These are phyloP conservation scores for Camillea tinctor DNA, from an alignment of 2,329 filamentous ascomycete species.

Conservation along the genomic window DNA sequence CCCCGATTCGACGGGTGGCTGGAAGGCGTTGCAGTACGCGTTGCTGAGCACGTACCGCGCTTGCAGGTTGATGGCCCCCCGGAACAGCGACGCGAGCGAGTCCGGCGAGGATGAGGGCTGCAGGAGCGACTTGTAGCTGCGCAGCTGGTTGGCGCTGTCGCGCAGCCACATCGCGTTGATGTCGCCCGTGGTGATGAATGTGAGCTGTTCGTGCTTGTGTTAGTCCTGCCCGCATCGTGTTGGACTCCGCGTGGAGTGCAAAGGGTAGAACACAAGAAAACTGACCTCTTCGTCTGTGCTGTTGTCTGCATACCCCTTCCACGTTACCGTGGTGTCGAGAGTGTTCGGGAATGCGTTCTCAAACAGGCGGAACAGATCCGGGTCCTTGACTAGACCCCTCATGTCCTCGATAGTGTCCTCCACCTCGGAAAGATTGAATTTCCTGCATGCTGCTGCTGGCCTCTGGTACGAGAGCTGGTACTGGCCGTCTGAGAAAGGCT, in stretches of 20 bases:
- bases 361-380: conserved; percentile 70
- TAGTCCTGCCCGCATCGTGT: background rate
- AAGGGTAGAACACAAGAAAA: conserved; percentile 42
- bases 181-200: conserved; percentile 81
- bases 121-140: conserved; percentile 68
- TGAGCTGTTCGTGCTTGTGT: conserved; percentile 55
- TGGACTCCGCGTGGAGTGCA: background rate
- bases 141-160: conserved; percentile 80
- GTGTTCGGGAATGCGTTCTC: conserved; percentile 74
- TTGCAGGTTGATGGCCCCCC: conserved; percentile 76
- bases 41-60: conserved; percentile 65
- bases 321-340: conserved; percentile 69
- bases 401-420: conserved; percentile 74
- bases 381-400: conserved; percentile 68
- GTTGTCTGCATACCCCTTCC: conserved; percentile 60
- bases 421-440: conserved; percentile 73
- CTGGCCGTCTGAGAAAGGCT: conserved; percentile 73
- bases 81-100: conserved; percentile 66
- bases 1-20: conserved; percentile 75
- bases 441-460: conserved; percentile 73
- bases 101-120: conserved; percentile 49
- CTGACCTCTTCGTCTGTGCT: conserved; percentile 62
- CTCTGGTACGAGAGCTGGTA: conserved; percentile 78
- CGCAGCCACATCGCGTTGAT: conserved; percentile 94
- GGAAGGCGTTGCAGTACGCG: conserved; percentile 94